A percentile compares a stretch with the other conserved stretches of the same genome.
phyloP scores from a whole-genome alignment of 176 grass and related monocot species.

The Musa acuminata region DNA sequence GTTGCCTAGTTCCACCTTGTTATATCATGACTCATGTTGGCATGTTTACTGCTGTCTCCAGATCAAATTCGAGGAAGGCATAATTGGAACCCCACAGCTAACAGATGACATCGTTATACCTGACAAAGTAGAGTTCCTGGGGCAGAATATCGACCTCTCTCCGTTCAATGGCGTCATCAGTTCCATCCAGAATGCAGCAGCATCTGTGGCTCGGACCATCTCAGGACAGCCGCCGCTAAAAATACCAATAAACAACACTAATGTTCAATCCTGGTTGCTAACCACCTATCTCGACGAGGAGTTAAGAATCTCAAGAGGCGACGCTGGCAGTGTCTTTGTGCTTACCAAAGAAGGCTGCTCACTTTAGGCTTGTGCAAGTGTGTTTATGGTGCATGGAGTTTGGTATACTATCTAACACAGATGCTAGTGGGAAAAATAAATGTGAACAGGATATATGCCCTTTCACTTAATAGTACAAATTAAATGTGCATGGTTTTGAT shows the following conservation, averaged over 20 bases:
- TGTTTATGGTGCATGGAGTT: too few species aligned
- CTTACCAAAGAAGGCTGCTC: slow-evolving; percentile 65
- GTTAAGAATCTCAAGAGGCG: slow-evolving; percentile 73
- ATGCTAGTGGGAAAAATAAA: too few species aligned
- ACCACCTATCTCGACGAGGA: slow-evolving; percentile 90
- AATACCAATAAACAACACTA: slow-evolving; percentile 58
- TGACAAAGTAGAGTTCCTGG: slow-evolving; percentile 73
- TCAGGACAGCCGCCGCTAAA: slow-evolving; percentile 84
- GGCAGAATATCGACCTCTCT: slow-evolving; percentile 72
- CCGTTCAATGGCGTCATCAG: slow-evolving; percentile 81
- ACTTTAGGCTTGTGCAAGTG: slow-evolving; percentile 8
- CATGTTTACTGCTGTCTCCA: slow-evolving; percentile 19
- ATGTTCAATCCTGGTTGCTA: slow-evolving; percentile 71
- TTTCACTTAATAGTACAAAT: too few species aligned
- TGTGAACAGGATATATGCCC: too few species aligned
- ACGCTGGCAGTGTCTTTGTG: slow-evolving; percentile 70
- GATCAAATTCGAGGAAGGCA: slow-evolving; percentile 96
- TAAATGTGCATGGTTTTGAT: too few species aligned
- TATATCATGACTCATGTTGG: too few species aligned
- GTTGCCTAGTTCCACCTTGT: too few species aligned
- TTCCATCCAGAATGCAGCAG: slow-evolving; percentile 72
- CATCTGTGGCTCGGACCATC: slow-evolving; percentile 75
- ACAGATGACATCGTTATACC: slow-evolving; percentile 82
- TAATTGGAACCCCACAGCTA: slow-evolving; percentile 84
- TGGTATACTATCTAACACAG: too few species aligned